phyloP scores from a whole-genome alignment of 345 rosid genomes.

The Lepidium africanum region DNA sequence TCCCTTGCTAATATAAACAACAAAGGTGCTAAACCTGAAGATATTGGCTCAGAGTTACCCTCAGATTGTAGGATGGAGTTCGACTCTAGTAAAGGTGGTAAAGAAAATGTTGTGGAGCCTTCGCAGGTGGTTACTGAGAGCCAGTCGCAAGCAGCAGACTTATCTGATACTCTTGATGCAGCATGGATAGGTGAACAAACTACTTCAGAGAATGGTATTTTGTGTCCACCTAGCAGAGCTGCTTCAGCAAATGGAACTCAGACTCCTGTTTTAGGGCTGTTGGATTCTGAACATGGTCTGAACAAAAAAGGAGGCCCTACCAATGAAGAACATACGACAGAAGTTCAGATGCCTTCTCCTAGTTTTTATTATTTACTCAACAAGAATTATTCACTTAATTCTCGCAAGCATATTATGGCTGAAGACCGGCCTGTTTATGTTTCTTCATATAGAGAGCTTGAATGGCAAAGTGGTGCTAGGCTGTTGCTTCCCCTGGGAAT shows the following conservation, averaged over 20 bases:
- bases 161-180: conserved; percentile 74
- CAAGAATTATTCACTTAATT: conserved; percentile 30
- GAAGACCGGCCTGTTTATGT: conserved; percentile 62
- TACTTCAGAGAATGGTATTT: conserved; percentile 57
- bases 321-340: conserved; percentile 20
- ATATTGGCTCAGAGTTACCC: conserved; percentile 28
- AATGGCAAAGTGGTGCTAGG: conserved; percentile 67
- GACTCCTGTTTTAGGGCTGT: conserved; percentile 21
- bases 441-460: conserved; percentile 58
- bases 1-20: conserved; percentile 18
- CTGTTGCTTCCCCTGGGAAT: conserved; percentile 63
- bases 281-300: conserved; percentile 17
- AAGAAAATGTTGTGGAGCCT: conserved; percentile 33
- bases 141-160: conserved; percentile 37
- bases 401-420: conserved; percentile 43
- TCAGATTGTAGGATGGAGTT: conserved; percentile 27
- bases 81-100: conserved; percentile 30
- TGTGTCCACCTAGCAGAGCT: conserved; percentile 25
- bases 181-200: conserved; percentile 61
- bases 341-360: conserved; percentile 38
- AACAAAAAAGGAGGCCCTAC: conserved; percentile 19
- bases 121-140: conserved; percentile 48
- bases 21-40: conserved; percentile 24
- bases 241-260: conserved; percentile 29
- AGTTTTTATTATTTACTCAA: conserved; percentile 41